These are phyloP conservation scores for Paratinospora sagittata DNA, from an alignment of 164 flowering plant species.

Conservation along the genomic window DNA sequence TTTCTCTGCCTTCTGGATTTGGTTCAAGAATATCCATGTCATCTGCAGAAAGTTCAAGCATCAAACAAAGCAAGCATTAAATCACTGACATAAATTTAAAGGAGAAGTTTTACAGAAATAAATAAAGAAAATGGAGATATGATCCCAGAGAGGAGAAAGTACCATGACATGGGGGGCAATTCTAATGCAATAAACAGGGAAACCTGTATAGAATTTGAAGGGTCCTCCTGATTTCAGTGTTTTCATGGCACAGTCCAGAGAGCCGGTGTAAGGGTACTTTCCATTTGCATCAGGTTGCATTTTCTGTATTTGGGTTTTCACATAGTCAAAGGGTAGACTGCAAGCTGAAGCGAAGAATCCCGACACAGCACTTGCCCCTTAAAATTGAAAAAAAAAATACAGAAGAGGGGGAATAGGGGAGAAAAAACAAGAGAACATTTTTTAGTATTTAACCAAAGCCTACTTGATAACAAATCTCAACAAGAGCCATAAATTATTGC, in stretches of 20 bases:
- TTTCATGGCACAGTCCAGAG: constrained; percentile 81
- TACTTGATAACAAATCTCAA: no score
- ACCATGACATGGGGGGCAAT: constrained; percentile 99
- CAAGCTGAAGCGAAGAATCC: constrained; percentile 95
- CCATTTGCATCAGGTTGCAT: constrained; percentile 97
- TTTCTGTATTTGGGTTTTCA: constrained; percentile 91
- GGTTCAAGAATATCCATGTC: constrained; percentile 98
- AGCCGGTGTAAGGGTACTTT: constrained; percentile 75
- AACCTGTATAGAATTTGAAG: constrained; percentile 84
- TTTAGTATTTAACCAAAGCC: no score
- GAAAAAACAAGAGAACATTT: neutral
- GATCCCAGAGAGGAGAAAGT: constrained; percentile 7
- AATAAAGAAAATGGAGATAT: neutral
- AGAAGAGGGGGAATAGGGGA: neutral
- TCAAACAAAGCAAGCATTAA: constrained; percentile 8
- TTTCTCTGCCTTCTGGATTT: constrained; percentile 73
- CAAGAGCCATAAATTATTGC: no score
- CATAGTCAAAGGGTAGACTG: constrained; percentile 92
- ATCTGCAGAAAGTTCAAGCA: constrained; percentile 46
- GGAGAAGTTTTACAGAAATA: neutral
- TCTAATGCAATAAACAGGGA: constrained; percentile 89
- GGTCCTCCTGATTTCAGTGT: constrained; percentile 92
- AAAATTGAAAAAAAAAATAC: neutral
- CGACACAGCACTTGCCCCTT: constrained; percentile 88
- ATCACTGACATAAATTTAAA: neutral